Evolutionary conservation across 1,284 basidiomycete species (phyloP), one percentile per base, ranked within the genome.

Genomic region (Phlebopus sp.): DNA sequence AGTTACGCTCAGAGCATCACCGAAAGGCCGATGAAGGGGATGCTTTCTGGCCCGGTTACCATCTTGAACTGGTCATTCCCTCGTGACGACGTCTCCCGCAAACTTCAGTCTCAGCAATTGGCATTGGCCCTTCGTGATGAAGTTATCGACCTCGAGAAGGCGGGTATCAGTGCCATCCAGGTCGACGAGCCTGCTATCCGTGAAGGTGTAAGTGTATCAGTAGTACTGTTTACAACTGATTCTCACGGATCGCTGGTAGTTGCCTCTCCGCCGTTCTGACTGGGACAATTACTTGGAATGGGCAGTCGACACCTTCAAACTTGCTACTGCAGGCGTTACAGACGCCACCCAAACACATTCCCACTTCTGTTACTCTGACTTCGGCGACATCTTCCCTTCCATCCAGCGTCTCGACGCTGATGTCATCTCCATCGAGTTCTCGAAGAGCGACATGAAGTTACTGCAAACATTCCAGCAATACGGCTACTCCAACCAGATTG

Each of bases 51-150:
- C 55, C 92, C 92, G 27, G 92, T 95, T 65, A 94, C 92, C 58
- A 97, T 99, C 74, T 84, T 99, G 72, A 98, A 98, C 83, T 99
- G 97, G 97, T 99, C 97, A 37, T 99, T 99, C 96, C 97, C 97
- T 64, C 96, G 97, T 75, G 93, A 92, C 59, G 97, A 99, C 71
- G 89, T 99, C 63, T 84, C 90, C 53, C 92, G 92, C 71, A 97
- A 99, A 76, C 71, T 96, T 55, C 97, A 99, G 78, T 94, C 93
- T 69, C 94, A 95, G 79, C 97, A 99, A 74, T 87, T 99, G 62
- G 97, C 97, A 49, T 84, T 99, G 55, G 90, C 97, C 52, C 92
- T 99, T 65, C 95, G 97, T 62, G 97, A 99, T 68, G 97, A 99
- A 76, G 97, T 99, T 56, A 62, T 92, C 59, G 97, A 99, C 76